Base-by-base conservation (phyloP, 2,329 filamentous ascomycete species). In the Paraphaeosphaeria sporulosa region DNA sequence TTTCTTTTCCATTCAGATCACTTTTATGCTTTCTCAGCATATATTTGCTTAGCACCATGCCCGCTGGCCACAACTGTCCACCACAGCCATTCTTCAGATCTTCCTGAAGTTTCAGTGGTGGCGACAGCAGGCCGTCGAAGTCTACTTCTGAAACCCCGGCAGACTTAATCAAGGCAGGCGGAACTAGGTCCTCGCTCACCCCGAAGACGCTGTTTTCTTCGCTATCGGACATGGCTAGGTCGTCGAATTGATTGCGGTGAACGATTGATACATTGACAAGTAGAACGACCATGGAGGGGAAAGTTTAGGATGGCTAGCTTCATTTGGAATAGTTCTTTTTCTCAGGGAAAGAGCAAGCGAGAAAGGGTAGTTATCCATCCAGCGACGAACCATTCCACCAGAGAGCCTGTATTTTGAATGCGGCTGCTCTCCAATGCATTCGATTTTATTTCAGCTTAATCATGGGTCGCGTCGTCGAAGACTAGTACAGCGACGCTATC, bases 51-150 rank as follows among this genome's bases (percentile, higher is more conserved):
- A 99, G 83, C 17, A 95, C 87, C 88, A 96, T 91, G 12, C 95
- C 95, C 0, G 94, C 94, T 3, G 94, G 94, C 95, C 95, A 98
- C 12, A 96, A 85, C 79, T 96, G 92, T 2, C 95, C 95, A 51
- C 95, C 95, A 77, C 95, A 98, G 62, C 95, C 95, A 64, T 91
- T 87, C 59, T 87, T 87, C 50, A 97, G 85, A 78, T 98, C 94
- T 77, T 97, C 93, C 71, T 92, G 90, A 17, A 98, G 86, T 61
- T 86, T 84, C 62, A 98, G 84, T 47, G 91, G 89, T 50, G 85
- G 81, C 21, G 83, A 78, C 36, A 97, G 84, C 55, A 95, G 85
- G 42, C 91, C 90, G 64, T 91, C 89, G 72, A 98, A 95, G 38
- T 85, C 82, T 19, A 88, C 74, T 25, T 72, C 73, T 4, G 82